A percentile compares a stretch with the other conserved stretches of the same genome.
These are phyloP conservation scores for Pelargonium cotyledonis DNA, from an alignment of 441 rosid species.

Conservation along the genomic window DNA sequence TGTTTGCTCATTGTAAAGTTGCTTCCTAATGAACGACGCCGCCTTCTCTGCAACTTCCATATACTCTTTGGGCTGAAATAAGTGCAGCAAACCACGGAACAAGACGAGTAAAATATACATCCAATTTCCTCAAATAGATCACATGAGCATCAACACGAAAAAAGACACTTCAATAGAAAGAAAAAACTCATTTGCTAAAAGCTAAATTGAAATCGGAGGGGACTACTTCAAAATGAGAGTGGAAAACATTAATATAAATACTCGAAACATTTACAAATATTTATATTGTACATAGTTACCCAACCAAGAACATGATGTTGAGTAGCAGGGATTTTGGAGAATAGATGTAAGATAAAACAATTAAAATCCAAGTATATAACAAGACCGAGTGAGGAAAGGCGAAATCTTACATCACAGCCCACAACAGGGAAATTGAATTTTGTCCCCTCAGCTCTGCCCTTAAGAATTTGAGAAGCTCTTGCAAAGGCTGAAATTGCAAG, in stretches of 20 bases:
- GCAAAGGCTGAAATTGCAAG: constrained; percentile 79
- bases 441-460: constrained; percentile 41
- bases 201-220: neutral
- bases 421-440: constrained; percentile 57
- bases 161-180: neutral
- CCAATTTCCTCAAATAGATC: neutral
- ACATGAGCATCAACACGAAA: neutral
- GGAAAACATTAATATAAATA: neutral
- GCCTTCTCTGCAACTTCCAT: constrained; percentile 80
- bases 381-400: constrained; percentile 6
- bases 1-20: constrained; percentile 58
- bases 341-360: neutral
- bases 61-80: constrained; percentile 70
- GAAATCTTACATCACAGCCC: constrained; percentile 56
- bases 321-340: neutral
- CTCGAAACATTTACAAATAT: neutral
- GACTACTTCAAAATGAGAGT: neutral
- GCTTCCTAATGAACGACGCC: constrained; percentile 58
- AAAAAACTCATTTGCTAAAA: neutral
- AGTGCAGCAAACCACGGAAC: neutral
- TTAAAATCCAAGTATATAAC: constrained; percentile 3
- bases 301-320: neutral
- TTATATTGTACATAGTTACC: neutral
- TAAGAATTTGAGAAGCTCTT: constrained; percentile 77
- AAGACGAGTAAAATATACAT: neutral